Evolutionary conservation across 2,329 filamentous ascomycete species (phyloP), one percentile per base, ranked within the genome.

Genomic region (Apiospora malaysiana): DNA sequence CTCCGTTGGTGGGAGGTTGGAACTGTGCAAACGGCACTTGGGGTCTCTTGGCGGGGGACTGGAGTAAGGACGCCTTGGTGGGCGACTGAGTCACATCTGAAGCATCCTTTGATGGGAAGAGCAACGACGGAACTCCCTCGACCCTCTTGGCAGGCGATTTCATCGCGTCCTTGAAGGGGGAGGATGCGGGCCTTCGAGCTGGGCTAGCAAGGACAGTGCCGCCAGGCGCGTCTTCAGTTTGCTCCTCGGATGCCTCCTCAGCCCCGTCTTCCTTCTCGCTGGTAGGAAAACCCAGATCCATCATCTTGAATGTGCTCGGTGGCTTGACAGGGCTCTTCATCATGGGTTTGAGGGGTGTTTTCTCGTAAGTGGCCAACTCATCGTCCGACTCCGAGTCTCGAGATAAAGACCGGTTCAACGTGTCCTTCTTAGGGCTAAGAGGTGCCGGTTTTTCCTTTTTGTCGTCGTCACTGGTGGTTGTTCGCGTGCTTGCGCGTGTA

Each of bases 361-460:
- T 84, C 72, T 88, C 86, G 56, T 81, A 83, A 12, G 82, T 84
- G 40, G 86, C 86, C 46, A 91, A 85, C 78, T 91, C 89, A 76
- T 91, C 89, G 68, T 91, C 89, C 18, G 89, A 90, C 42, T 83
- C 82, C 40, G 77, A 76, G 68, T 87, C 86, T 73, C 81, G 80
- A 76, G 77, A 83, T 72, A 83, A 74, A 68, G 84, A 71, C 23
- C 71, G 82, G 74, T 91, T 82, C 81, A 90, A 88, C 51, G 88
- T 88, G 74, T 88, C 85, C 84, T 91, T 92, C 83, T 88, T 91
- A 81, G 89, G 89, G 81, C 89, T 91, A 69, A 91, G 82, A 45
- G 89, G 89, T 70, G 84, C 85, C 73, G 77, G 43, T 70, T 85
- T 85, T 51, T 82, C 78, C 70, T 80, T 79, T 70, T 82, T 78